Percentiles rank a stretch among this genome's conserved stretches.
Conservation (phyloP, 2,329 filamentous ascomycete species). For the Botrytis porri region DNA sequence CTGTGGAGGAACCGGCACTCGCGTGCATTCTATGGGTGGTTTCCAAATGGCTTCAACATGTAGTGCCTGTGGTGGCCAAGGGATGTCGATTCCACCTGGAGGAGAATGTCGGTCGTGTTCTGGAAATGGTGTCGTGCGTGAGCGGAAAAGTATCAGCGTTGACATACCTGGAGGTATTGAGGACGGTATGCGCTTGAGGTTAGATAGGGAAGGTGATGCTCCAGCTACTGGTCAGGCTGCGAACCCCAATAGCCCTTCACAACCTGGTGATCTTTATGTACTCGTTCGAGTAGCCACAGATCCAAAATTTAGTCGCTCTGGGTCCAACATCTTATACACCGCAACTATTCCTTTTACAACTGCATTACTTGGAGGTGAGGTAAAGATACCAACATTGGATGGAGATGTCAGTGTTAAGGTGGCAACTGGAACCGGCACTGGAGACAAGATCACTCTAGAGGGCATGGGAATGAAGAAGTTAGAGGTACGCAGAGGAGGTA, state of each 20-base stretch:
- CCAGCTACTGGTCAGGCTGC: slow-evolving; percentile 70
- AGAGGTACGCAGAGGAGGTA: slow-evolving; percentile 59
- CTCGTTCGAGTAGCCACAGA: slow-evolving; percentile 87
- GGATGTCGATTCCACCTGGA: slow-evolving; percentile 71
- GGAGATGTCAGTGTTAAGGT: slow-evolving; percentile 89
- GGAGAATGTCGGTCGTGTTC: slow-evolving; percentile 76
- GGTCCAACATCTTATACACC: slow-evolving; percentile 89
- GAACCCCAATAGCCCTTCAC: slow-evolving; percentile 59
- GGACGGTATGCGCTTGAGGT: slow-evolving; percentile 87
- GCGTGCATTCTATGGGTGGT: slow-evolving; percentile 86
- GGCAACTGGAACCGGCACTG: slow-evolving; percentile 84
- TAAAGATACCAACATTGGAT: slow-evolving; percentile 84
- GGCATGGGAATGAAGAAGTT: slow-evolving; percentile 95
- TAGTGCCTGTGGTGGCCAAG: slow-evolving; percentile 73
- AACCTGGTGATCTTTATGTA: slow-evolving; percentile 86
- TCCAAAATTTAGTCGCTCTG: slow-evolving; percentile 80
- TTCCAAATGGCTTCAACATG: slow-evolving; percentile 97
- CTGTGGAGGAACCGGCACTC: slow-evolving; percentile 82
- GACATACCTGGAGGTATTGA: slow-evolving; percentile 96
- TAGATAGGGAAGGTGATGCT: slow-evolving; percentile 84
- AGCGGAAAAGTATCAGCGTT: slow-evolving; percentile 78
- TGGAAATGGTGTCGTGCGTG: slow-evolving; percentile 80
- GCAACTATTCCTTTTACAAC: slow-evolving; percentile 90
- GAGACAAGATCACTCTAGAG: slow-evolving; percentile 82
- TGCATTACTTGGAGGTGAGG: slow-evolving; percentile 85